Conservation (phyloP, 306 rosid species). For the Adenanthera pavonina region DNA sequence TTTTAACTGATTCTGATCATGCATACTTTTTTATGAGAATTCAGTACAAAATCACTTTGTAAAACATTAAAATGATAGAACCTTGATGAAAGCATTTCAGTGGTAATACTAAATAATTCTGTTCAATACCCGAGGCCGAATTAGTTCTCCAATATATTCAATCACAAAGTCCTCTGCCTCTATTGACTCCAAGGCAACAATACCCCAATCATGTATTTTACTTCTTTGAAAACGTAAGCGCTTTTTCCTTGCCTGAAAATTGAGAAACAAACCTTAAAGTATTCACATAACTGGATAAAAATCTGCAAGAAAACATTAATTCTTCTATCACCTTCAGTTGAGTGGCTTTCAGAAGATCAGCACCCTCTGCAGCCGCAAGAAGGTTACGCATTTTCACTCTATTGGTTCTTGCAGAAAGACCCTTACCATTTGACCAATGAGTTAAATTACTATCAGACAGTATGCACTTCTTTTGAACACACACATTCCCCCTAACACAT, state of each 20-base stretch:
- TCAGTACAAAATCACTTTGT: slow-evolving; percentile 19
- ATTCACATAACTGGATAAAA: slow-evolving; percentile 32
- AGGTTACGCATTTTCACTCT: slow-evolving; percentile 92
- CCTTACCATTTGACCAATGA: slow-evolving; percentile 80
- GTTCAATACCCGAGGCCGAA: slow-evolving; percentile 84
- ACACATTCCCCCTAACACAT: slow-evolving; percentile 66
- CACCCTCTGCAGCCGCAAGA: slow-evolving; percentile 97
- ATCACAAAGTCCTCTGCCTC: slow-evolving; percentile 98
- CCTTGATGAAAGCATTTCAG: slow-evolving; percentile 20
- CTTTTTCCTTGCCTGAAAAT: slow-evolving; percentile 86
- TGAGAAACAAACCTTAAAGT: slow-evolving; percentile 23
- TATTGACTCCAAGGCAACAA: slow-evolving; percentile 91
- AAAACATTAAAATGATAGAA: slow-evolving; percentile 15
- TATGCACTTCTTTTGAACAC: slow-evolving; percentile 45
- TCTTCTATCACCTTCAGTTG: slow-evolving; percentile 77
- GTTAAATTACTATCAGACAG: slow-evolving; percentile 58
- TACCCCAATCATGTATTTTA: slow-evolving; percentile 99
- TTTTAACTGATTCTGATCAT: slow-evolving; percentile 22
- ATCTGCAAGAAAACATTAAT: slow-evolving; percentile 27
- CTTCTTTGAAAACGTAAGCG: slow-evolving; percentile 84
- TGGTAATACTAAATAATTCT: background rate
- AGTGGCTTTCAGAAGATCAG: slow-evolving; percentile 93
- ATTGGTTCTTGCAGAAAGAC: slow-evolving; percentile 95
- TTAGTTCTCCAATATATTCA: slow-evolving; percentile 93
- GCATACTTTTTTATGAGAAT: background rate